Evolutionary conservation across 106 monocot species (phyloP).

Genomic region (Dendrobium nobile): DNA sequence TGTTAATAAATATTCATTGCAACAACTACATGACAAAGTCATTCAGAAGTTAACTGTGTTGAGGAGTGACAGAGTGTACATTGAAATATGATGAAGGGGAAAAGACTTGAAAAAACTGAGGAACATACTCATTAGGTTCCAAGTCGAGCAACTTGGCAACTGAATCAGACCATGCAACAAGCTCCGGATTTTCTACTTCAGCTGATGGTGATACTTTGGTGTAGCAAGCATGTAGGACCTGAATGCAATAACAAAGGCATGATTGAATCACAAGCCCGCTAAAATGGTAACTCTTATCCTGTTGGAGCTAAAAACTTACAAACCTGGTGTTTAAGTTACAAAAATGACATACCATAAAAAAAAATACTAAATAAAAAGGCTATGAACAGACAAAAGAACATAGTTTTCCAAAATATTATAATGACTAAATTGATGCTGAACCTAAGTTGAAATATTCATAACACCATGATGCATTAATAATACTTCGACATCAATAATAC

Average conservation of each 20-base stretch:
- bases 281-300: not conserved
- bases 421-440: not conserved
- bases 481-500: not conserved
- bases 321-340: not conserved
- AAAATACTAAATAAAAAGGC: not conserved
- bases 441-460: not conserved
- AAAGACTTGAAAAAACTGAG: not conserved
- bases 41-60: not conserved
- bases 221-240: slow-evolving; percentile 90
- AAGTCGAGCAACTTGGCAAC: slow-evolving; percentile 80
- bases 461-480: not conserved
- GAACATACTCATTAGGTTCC: slow-evolving; percentile 74
- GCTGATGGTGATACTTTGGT: slow-evolving; percentile 87
- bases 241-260: slow-evolving; percentile 8
- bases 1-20: not conserved
- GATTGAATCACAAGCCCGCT: not conserved
- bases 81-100: not conserved
- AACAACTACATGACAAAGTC: not conserved
- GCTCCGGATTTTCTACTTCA: slow-evolving; percentile 79
- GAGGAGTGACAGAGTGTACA: not conserved
- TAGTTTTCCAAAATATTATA: not conserved
- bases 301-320: not conserved
- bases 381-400: not conserved
- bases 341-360: not conserved
- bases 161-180: slow-evolving; percentile 84